Evolutionary conservation across 1,139 yeast genomes (phyloP), one percentile per base, ranked within the genome.

Genomic region (Geotrichum candidum): DNA sequence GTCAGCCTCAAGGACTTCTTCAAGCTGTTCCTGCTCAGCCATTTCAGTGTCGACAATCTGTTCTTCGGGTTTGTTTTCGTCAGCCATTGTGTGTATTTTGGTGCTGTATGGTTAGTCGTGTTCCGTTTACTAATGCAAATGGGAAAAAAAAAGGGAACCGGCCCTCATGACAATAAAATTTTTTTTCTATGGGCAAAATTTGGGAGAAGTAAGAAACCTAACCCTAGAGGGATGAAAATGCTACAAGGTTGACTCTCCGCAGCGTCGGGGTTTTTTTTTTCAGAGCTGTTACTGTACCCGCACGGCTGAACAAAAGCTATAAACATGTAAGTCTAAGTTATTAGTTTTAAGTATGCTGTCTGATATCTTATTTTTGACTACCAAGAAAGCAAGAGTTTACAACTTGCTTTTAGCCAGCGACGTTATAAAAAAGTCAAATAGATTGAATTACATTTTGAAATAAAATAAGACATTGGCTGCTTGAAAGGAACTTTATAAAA

Each of bases 111-210:
- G 22, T 4, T 41, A 41, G 48, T n/a, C 18, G 48, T 41, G 48
- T 18, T 41, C 94, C 94, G 81, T 86, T 88, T 82, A 92, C 92
- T 94, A 87, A 87, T 76, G 75, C 84, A 74, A 70, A 67, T 69
- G 68, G 67, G 62, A 64, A 65, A 54, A 57, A 54, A 13, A 45
- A 54, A 35, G 41, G n/a, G 48, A 15, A 15, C 22, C 48, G 22
- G 18, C 48, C 18, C n/a, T 18, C 48, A 41, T 41, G 48, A 41
- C 18, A 18, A 41, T 41, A 41, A 41, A 41, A 41, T n/a, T 41
- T 41, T 41, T 41, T 41, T 41, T 41, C 22, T 5, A n/a, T 9
- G 22, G 48, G 22, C 18, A 9, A 41, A 41, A 41, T 41, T 41
- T 41, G 48, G 48, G 48, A 41, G 48, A 41, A 41, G 48, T 41